Conservation (phyloP, 495 filamentous ascomycete genomes). For the Penicillium diatomitis region DNA sequence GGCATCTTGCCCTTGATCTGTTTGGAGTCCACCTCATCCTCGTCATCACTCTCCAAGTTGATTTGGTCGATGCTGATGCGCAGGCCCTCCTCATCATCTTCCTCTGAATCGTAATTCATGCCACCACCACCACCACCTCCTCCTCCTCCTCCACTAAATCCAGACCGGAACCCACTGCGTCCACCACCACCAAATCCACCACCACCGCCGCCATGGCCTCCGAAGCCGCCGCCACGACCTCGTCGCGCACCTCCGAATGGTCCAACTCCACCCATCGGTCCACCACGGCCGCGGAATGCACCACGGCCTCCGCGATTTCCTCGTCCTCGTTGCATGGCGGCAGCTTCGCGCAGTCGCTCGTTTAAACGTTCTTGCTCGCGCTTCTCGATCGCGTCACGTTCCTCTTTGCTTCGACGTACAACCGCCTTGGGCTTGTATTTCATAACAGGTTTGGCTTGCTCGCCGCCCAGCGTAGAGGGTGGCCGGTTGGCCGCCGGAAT, state of each 20-base stretch:
- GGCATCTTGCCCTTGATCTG: slow-evolving; percentile 33
- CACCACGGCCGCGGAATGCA: slow-evolving; percentile 20
- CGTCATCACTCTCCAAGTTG: slow-evolving; percentile 36
- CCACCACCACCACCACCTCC: slow-evolving; percentile 4
- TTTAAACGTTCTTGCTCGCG: slow-evolving; percentile 38
- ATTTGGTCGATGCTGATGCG: slow-evolving; percentile 42
- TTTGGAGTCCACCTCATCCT: slow-evolving; percentile 15
- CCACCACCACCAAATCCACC: slow-evolving; percentile 3
- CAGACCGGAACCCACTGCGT: slow-evolving; percentile 20
- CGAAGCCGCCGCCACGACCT: slow-evolving; percentile 20
- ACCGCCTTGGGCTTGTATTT: slow-evolving; percentile 42
- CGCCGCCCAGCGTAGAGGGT: slow-evolving; percentile 15
- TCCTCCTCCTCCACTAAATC: slow-evolving; percentile 13
- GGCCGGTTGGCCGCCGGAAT: slow-evolving; percentile 22
- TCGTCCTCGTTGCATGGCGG: slow-evolving; percentile 32
- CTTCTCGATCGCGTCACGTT: slow-evolving; percentile 41
- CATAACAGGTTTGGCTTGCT: slow-evolving; percentile 29
- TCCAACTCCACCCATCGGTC: slow-evolving; percentile 22
- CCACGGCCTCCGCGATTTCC: slow-evolving; percentile 22
- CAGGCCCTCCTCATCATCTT: slow-evolving; percentile 29
- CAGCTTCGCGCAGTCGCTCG: slow-evolving; percentile 36
- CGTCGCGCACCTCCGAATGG: slow-evolving; percentile 21
- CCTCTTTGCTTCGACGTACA: slow-evolving; percentile 42
- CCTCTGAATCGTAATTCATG: slow-evolving; percentile 30
- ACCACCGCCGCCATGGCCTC: slow-evolving; percentile 12